Evolutionary conservation across 345 rosid genomes (phyloP).

Genomic region (Toxicodendron radicans): DNA sequence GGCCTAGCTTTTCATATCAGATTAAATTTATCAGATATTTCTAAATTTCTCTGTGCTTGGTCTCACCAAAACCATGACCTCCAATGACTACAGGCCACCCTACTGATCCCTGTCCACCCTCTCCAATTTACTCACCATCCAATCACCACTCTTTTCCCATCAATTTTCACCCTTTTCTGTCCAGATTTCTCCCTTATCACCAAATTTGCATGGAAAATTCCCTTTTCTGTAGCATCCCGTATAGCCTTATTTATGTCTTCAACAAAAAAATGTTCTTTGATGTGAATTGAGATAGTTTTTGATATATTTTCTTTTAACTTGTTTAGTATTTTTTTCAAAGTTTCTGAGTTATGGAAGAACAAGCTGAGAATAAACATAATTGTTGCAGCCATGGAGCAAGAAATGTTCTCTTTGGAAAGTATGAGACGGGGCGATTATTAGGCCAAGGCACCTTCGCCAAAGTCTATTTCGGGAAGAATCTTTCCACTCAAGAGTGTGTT

Average conservation of each 20-base stretch:
- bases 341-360: slow-evolving; percentile 11
- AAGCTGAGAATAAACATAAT: not conserved
- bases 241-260: not conserved
- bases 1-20: not conserved
- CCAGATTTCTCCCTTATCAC: not conserved
- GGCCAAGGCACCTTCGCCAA: slow-evolving; percentile 62
- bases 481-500: slow-evolving; percentile 34
- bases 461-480: slow-evolving; percentile 40
- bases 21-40: not conserved
- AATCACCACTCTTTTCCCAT: not conserved
- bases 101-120: not conserved
- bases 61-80: slow-evolving; percentile 14
- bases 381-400: slow-evolving; percentile 1
- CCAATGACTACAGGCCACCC: slow-evolving; percentile 15
- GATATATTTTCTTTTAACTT: not conserved
- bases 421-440: slow-evolving; percentile 42
- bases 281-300: not conserved
- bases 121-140: not conserved
- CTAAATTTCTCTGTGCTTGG: not conserved
- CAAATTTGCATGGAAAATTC: not conserved
- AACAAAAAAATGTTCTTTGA: not conserved
- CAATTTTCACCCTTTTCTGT: not conserved
- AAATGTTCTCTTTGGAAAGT: slow-evolving; percentile 36
- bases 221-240: not conserved
- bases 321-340: not conserved